Conservation (phyloP, 306 rosid genomes). For the Phaseolus lunatus region DNA sequence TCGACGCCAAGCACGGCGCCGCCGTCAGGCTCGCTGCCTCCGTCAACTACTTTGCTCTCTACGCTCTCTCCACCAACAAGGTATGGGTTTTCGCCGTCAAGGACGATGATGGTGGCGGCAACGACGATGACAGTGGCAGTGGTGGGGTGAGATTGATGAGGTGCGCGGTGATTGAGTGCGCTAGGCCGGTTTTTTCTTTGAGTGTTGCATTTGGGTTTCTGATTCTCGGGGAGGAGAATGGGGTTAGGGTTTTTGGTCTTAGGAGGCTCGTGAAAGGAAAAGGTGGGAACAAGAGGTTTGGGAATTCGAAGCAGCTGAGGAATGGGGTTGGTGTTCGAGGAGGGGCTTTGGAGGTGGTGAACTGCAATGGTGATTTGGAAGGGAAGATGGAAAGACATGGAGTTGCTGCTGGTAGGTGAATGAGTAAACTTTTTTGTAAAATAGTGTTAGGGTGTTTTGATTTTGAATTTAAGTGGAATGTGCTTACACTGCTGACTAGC, state of each 20-base stretch:
- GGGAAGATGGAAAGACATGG: slow-evolving; percentile 53
- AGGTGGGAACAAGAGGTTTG: slow-evolving; percentile 45
- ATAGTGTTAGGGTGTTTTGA: not conserved
- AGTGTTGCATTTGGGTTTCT: slow-evolving; percentile 67
- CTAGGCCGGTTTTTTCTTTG: slow-evolving; percentile 68
- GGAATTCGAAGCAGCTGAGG: slow-evolving; percentile 48
- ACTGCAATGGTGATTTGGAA: slow-evolving; percentile 61
- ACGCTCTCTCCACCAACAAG: slow-evolving; percentile 62
- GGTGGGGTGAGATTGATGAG: slow-evolving; percentile 75
- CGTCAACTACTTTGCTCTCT: slow-evolving; percentile 75
- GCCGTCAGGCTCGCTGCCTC: slow-evolving; percentile 70
- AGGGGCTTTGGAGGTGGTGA: slow-evolving; percentile 42
- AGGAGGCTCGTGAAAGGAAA: slow-evolving; percentile 64
- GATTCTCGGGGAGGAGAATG: slow-evolving; percentile 79
- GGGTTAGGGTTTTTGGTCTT: slow-evolving; percentile 74
- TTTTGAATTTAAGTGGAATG: not conserved
- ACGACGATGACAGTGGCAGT: not conserved
- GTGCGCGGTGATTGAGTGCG: slow-evolving; percentile 79
- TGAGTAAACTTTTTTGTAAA: not conserved
- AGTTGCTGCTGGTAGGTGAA: slow-evolving; percentile 68
- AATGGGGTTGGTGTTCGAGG: slow-evolving; percentile 58
- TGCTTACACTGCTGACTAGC: no score
- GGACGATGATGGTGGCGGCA: not conserved
- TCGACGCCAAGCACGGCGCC: slow-evolving; percentile 68
- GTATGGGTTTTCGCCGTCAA: slow-evolving; percentile 73